Evolutionary conservation across 2,329 filamentous ascomycete genomes (phyloP).

Genomic region (Hawksworthiomyces lignivorus): DNA sequence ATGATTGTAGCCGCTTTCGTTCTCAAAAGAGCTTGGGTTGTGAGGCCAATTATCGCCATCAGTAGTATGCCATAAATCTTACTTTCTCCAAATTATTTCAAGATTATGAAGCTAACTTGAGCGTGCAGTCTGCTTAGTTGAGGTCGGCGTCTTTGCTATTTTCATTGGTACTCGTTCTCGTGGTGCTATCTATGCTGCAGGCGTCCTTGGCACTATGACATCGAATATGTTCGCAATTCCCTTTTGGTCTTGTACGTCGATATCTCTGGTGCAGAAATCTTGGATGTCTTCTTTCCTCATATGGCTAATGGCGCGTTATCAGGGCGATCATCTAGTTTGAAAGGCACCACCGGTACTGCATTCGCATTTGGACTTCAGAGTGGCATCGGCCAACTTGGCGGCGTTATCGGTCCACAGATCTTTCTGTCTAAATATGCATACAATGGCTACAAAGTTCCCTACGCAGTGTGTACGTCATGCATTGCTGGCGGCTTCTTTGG

Average conservation of each 20-base stretch:
- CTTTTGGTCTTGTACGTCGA: conserved; percentile 10
- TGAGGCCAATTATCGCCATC: conserved; percentile 5
- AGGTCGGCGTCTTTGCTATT: conserved; percentile 11
- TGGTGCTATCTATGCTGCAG: conserved; percentile 2
- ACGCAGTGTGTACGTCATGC: conserved; percentile 8
- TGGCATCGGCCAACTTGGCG: conserved; percentile 11
- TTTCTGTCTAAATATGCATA: conserved; percentile 4
- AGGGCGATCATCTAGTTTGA: conserved; percentile 9
- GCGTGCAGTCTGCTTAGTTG: conserved; percentile 3
- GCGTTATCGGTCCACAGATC: conserved; percentile 9
- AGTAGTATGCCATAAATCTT: background rate
- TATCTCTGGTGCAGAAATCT: no score
- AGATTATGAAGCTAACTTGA: no score
- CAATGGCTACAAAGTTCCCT: conserved; percentile 9
- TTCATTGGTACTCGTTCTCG: conserved; percentile 5
- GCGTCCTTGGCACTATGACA: background rate
- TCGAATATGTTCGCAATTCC: conserved; percentile 9
- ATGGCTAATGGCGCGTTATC: no score
- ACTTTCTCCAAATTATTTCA: no score
- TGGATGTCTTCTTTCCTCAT: no score
- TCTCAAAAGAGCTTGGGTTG: conserved; percentile 7
- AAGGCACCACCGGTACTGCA: conserved; percentile 8
- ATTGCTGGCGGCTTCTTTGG: conserved; percentile 9
- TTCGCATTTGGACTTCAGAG: conserved; percentile 10
- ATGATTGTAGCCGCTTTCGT: conserved; percentile 3